Evolutionary conservation across 495 filamentous ascomycete species (phyloP).

Genomic region (Xylaria nigripes): DNA sequence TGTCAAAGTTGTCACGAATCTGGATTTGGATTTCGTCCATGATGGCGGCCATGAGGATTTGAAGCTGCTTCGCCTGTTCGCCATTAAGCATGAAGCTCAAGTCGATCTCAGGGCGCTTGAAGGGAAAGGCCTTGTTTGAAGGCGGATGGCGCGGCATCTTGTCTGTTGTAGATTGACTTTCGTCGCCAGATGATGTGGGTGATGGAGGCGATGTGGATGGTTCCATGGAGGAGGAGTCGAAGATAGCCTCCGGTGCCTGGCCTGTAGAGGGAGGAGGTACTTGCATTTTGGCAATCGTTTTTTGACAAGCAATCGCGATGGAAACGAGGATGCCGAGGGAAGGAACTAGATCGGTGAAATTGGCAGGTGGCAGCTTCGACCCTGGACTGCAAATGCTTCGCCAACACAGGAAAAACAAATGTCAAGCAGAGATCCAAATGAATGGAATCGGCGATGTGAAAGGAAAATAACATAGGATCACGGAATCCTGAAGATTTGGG

Average conservation of each 20-base stretch:
- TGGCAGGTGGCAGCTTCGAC: too few relatives aligned
- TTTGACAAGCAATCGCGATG: not conserved
- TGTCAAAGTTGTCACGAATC: conserved; percentile 40
- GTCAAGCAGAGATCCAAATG: too few relatives aligned
- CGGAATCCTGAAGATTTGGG: too few relatives aligned
- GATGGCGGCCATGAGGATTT: conserved; percentile 33
- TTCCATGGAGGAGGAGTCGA: not conserved
- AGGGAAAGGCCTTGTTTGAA: conserved; percentile 1
- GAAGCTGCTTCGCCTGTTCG: conserved; percentile 18
- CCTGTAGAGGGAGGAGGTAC: not conserved
- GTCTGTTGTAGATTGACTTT: conserved; percentile 10
- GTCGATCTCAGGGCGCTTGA: conserved; percentile 17
- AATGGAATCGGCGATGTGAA: too few relatives aligned
- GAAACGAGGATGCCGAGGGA: not conserved
- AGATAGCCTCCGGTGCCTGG: not conserved
- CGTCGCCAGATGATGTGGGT: conserved; percentile 16
- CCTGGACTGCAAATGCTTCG: too few relatives aligned
- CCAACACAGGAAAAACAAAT: too few relatives aligned
- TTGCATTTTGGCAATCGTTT: conserved; percentile 3
- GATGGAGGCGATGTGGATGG: conserved; percentile 1
- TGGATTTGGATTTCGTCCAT: conserved; percentile 43
- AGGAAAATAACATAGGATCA: too few relatives aligned
- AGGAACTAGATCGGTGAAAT: not conserved
- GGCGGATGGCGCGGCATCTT: conserved; percentile 15
- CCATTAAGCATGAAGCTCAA: conserved; percentile 14